phyloP scores from a whole-genome alignment of 805 yeast species.

The Candida orba region DNA sequence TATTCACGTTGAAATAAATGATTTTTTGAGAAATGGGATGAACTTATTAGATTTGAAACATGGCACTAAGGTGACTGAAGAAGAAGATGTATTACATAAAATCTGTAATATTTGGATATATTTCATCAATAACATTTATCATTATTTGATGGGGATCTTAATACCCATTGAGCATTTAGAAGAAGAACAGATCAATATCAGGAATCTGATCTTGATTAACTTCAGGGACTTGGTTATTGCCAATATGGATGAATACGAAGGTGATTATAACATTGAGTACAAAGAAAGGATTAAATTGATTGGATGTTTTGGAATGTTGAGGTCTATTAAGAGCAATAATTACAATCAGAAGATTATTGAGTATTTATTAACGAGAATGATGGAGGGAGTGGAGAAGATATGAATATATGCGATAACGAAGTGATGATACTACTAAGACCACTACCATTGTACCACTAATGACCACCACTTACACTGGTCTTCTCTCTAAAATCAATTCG shows the following conservation, averaged over 20 bases:
- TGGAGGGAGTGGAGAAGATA: constrained; percentile 5
- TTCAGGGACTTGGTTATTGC: constrained; percentile 40
- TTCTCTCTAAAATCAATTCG: background rate
- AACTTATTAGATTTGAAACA: constrained; percentile 24
- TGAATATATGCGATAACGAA: background rate
- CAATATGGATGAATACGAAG: too few relatives aligned
- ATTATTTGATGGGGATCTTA: constrained; percentile 53
- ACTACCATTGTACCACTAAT: too few relatives aligned
- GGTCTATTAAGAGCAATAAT: constrained; percentile 45
- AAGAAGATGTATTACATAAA: too few relatives aligned
- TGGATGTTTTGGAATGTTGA: constrained; percentile 57
- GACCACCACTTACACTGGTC: too few relatives aligned
- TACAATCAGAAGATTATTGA: constrained; percentile 55
- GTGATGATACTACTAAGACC: too few relatives aligned
- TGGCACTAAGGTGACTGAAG: too few relatives aligned
- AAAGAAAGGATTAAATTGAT: constrained; percentile 35
- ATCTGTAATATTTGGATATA: constrained; percentile 40
- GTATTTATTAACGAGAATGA: constrained; percentile 22
- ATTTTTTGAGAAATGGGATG: constrained; percentile 38
- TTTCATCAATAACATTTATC: constrained; percentile 48
- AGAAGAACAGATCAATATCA: constrained; percentile 4
- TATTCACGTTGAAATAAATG: constrained; percentile 36
- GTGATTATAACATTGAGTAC: constrained; percentile 9
- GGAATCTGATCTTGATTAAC: constrained; percentile 34
- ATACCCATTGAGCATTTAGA: constrained; percentile 41